These are phyloP conservation scores for Candida verbasci DNA, from an alignment of 805 yeast genomes.

Conservation along the genomic window DNA sequence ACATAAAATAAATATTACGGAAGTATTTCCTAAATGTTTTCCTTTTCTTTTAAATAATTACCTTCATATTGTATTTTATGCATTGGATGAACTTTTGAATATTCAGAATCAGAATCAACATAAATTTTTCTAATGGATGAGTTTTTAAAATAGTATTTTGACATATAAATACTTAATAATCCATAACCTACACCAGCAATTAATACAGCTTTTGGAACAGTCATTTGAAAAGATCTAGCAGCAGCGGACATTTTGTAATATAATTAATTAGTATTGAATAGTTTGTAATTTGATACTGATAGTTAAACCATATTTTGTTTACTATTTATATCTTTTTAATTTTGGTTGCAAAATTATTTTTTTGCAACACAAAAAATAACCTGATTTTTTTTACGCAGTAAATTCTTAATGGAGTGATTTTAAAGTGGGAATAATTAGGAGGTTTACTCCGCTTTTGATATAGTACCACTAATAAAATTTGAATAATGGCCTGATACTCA, in stretches of 20 bases:
- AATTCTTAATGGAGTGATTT: too few relatives aligned
- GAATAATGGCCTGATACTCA: too few relatives aligned
- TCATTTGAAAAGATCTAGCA: conserved; percentile 4
- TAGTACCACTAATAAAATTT: too few relatives aligned
- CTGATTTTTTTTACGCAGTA: too few relatives aligned
- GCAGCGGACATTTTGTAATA: conserved; percentile 3
- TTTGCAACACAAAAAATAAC: neutral
- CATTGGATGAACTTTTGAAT: conserved; percentile 17
- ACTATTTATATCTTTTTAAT: too few relatives aligned
- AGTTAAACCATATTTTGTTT: too few relatives aligned
- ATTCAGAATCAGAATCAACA: conserved; percentile 24
- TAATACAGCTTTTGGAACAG: conserved; percentile 20
- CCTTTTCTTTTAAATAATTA: conserved; percentile 1
- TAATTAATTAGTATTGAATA: too few relatives aligned
- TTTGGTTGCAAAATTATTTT: too few relatives aligned
- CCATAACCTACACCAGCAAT: conserved; percentile 32
- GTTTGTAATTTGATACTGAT: too few relatives aligned
- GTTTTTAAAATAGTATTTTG: conserved; percentile 23
- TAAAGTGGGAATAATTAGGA: too few relatives aligned
- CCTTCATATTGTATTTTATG: conserved; percentile 9
- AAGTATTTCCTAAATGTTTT: neutral
- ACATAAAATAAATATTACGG: neutral
- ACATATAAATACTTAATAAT: conserved; percentile 30
- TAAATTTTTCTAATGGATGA: conserved; percentile 28
- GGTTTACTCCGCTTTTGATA: too few relatives aligned